These are phyloP conservation scores for Saprolegnia diclina DNA, from an alignment of 352 stramenopile genomes.

Conservation along the genomic window DNA sequence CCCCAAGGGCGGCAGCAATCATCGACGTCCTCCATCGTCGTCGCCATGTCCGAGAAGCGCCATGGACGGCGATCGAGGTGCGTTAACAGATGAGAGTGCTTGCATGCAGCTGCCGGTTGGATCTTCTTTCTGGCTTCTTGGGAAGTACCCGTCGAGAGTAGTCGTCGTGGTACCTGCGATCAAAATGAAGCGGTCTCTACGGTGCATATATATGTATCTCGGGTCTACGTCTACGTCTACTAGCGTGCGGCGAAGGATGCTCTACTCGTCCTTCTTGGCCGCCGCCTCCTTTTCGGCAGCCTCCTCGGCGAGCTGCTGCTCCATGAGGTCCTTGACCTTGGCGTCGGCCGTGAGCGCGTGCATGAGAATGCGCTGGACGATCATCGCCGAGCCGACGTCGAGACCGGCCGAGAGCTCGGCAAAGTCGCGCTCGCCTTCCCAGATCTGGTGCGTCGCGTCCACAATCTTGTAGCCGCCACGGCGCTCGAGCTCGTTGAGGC, in stretches of 20 bases:
- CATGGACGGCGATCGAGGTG: not conserved
- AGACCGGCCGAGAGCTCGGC: slow-evolving; percentile 40
- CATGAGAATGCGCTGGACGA: slow-evolving; percentile 69
- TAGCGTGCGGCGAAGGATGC: not conserved
- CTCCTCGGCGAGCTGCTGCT: slow-evolving; percentile 10
- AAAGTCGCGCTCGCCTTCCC: slow-evolving; percentile 61
- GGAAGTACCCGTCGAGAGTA: no score
- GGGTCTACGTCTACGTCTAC: not conserved
- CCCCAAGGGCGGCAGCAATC: not conserved
- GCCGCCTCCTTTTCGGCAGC: slow-evolving; percentile 1
- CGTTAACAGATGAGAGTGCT: not conserved
- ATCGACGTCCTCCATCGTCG: not conserved
- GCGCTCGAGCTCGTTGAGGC: slow-evolving; percentile 56
- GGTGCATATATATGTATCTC: not conserved
- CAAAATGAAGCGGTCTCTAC: not conserved
- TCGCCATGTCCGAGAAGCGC: not conserved
- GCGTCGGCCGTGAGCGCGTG: slow-evolving; percentile 59
- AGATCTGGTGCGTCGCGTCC: slow-evolving; percentile 47
- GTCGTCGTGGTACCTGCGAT: no score
- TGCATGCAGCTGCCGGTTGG: no score
- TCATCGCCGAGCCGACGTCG: slow-evolving; percentile 55
- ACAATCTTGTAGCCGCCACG: slow-evolving; percentile 49
- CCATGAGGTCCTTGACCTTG: slow-evolving; percentile 40
- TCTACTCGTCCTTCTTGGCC: slow-evolving; percentile 14
- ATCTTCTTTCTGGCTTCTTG: no score